Conservation (phyloP, 176 grass and related monocot genomes). For the Raddia guianensis region DNA sequence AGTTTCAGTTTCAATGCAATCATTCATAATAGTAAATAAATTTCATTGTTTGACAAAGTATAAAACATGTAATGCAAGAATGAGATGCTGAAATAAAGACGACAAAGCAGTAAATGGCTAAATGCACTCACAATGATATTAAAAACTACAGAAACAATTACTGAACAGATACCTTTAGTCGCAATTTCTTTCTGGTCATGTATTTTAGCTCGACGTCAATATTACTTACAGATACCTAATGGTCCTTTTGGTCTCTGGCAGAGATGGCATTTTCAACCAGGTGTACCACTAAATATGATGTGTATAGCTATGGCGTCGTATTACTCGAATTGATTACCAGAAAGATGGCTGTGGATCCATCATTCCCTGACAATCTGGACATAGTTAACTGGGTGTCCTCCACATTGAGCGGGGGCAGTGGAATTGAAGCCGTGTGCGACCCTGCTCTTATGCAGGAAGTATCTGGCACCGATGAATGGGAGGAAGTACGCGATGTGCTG, state of each 20-base stretch:
- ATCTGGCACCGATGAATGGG: slow-evolving; percentile 49
- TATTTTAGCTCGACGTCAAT: not conserved
- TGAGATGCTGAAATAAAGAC: not conserved
- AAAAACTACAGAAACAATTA: not conserved
- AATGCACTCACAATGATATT: not conserved
- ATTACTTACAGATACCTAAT: not conserved
- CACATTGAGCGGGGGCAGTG: slow-evolving; percentile 25
- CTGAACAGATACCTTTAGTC: not conserved
- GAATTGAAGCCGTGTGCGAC: slow-evolving; percentile 57
- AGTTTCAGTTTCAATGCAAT: not conserved
- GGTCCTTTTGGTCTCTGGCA: slow-evolving; percentile 1
- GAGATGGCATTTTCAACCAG: slow-evolving; percentile 74
- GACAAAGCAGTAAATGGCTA: not conserved
- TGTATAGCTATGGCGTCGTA: slow-evolving; percentile 88
- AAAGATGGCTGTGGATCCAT: slow-evolving; percentile 56
- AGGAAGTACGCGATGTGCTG: slow-evolving; percentile 56
- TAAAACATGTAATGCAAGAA: not conserved
- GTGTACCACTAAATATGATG: slow-evolving; percentile 54
- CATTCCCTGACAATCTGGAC: slow-evolving; percentile 48
- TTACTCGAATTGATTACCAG: slow-evolving; percentile 78
- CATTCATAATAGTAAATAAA: not conserved
- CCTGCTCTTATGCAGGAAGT: slow-evolving; percentile 54
- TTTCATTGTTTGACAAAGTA: not conserved
- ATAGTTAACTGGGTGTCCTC: slow-evolving; percentile 64
- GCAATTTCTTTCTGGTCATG: not conserved